These are phyloP conservation scores for Tribonema minus DNA, from an alignment of 108 stramenopile genomes.

Conservation along the genomic window DNA sequence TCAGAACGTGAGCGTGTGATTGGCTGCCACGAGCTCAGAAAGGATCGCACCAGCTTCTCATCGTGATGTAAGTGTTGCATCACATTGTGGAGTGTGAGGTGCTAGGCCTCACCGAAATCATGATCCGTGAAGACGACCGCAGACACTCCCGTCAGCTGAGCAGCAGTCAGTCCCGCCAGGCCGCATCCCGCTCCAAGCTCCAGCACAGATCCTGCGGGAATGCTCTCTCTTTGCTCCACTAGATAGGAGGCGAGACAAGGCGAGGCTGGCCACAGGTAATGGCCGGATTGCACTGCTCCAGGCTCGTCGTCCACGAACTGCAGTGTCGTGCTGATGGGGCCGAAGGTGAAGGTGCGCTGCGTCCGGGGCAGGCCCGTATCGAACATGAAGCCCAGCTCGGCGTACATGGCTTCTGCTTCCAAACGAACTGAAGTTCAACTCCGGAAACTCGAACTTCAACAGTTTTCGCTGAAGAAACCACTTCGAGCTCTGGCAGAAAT, in stretches of 20 bases:
- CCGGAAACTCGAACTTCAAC: too few relatives aligned
- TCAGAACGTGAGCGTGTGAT: too few relatives aligned
- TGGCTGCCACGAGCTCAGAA: too few relatives aligned
- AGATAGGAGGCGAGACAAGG: constrained; percentile 31
- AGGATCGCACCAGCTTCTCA: too few relatives aligned
- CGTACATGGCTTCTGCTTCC: too few relatives aligned
- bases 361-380: constrained; percentile 30
- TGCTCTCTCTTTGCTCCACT: constrained; percentile 2
- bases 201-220: not conserved
- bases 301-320: constrained; percentile 34
- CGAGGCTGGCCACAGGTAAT: constrained; percentile 45
- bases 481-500: too few relatives aligned
- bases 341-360: constrained; percentile 10
- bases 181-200: constrained; percentile 43
- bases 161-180: constrained; percentile 23
- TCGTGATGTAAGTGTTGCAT: too few relatives aligned
- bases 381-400: constrained; percentile 48
- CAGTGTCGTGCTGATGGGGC: constrained; percentile 4
- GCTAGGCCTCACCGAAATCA: constrained; percentile 32
- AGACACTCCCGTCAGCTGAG: constrained; percentile 7
- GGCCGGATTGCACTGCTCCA: constrained; percentile 38
- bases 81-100: too few relatives aligned
- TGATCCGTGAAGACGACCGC: constrained; percentile 37
- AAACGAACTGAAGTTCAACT: too few relatives aligned
- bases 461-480: too few relatives aligned